phyloP scores from a whole-genome alignment of 2,329 filamentous ascomycete genomes.

The Onygenales sp. region DNA sequence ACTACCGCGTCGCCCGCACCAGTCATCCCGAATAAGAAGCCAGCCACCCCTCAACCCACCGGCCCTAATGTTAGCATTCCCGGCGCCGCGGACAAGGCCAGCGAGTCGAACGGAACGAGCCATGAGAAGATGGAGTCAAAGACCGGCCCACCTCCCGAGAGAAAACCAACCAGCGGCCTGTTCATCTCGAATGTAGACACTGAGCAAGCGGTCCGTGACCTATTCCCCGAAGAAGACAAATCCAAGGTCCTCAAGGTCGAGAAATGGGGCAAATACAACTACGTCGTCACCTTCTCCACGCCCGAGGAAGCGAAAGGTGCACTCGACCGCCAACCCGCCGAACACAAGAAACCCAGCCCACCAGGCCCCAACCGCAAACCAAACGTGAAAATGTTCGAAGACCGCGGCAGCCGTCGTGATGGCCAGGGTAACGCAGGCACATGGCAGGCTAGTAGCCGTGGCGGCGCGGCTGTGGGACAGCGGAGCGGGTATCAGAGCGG shows the following conservation, averaged over 20 bases:
- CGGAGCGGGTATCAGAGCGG: conserved; percentile 77
- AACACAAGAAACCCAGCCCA: conserved; percentile 61
- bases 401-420: conserved; percentile 44
- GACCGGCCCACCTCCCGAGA: conserved; percentile 40
- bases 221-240: conserved; percentile 76
- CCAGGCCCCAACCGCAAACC: conserved; percentile 67
- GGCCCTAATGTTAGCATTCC: conserved; percentile 17
- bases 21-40: conserved; percentile 40
- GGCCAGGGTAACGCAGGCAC: conserved; percentile 40
- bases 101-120: conserved; percentile 41
- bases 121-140: conserved; percentile 42
- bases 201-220: conserved; percentile 70
- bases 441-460: conserved; percentile 50
- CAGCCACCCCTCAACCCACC: conserved; percentile 40
- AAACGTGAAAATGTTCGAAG: conserved; percentile 73
- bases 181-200: conserved; percentile 82
- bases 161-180: conserved; percentile 67
- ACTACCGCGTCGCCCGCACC: conserved; percentile 30
- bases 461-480: conserved; percentile 50
- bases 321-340: conserved; percentile 62
- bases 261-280: conserved; percentile 58
- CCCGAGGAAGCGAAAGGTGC: conserved; percentile 71
- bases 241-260: conserved; percentile 70
- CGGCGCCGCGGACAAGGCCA: conserved; percentile 28
- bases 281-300: conserved; percentile 75